Evolutionary conservation across 768 basidiomycete species (phyloP).

Genomic region (Collybia sordida): DNA sequence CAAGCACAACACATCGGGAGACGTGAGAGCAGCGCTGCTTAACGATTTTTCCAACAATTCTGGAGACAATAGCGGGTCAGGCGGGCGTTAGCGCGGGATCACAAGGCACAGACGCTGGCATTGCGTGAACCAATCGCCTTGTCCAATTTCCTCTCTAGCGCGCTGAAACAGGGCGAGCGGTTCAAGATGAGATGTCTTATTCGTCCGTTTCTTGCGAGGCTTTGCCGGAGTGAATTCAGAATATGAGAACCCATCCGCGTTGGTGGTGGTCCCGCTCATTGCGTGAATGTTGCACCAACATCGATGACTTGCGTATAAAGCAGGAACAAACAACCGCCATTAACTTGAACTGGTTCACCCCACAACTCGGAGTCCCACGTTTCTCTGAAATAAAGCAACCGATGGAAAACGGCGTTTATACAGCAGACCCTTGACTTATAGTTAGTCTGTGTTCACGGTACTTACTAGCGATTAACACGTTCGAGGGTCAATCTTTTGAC

Average conservation of each 20-base stretch:
- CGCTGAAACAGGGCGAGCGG: conserved; percentile 39
- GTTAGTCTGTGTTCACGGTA: not conserved
- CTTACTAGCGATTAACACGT: conserved; percentile 10
- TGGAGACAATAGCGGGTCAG: conserved; percentile 20
- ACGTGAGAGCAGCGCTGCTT: conserved; percentile 16
- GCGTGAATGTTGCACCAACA: conserved; percentile 1
- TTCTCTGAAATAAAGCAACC: too few species aligned
- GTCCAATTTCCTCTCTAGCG: conserved; percentile 44
- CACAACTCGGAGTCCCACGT: not conserved
- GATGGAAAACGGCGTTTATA: too few species aligned
- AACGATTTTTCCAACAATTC: conserved; percentile 36
- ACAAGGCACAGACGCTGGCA: conserved; percentile 48
- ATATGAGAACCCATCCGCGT: conserved; percentile 33
- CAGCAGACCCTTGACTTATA: conserved; percentile 2
- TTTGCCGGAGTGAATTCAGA: conserved; percentile 51
- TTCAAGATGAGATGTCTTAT: conserved; percentile 28
- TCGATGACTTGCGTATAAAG: conserved; percentile 7
- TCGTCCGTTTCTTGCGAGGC: conserved; percentile 53
- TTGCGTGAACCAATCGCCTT: conserved; percentile 52
- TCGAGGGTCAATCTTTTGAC: conserved; percentile 14
- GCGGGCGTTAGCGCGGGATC: conserved; percentile 6
- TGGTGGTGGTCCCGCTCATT: conserved; percentile 15
- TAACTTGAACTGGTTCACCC: conserved; percentile 21
- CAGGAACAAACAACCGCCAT: conserved; percentile 14
- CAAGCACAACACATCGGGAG: conserved; percentile 56